Base-by-base conservation (phyloP, 768 basidiomycete genomes). In the Leucocoprinus birnbaumii region DNA sequence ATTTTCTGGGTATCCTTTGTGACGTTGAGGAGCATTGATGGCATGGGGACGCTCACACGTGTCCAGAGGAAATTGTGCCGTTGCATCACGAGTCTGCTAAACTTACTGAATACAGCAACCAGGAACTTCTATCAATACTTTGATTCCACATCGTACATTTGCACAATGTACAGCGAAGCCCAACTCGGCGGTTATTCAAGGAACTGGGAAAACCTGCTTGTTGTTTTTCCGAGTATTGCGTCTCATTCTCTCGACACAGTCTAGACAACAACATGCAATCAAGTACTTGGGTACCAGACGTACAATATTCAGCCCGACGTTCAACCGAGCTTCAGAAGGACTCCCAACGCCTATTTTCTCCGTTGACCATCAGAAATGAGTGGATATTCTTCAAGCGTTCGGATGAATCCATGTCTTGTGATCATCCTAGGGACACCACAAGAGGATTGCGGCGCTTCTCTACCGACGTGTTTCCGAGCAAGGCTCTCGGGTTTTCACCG, bases 401-500 rank as follows among this genome's bases (percentile, higher is more conserved):
- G 63, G 63, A 63, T 66, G 67, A 68, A 66, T 59, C 42, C 58
- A 49, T 46, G 58, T 62, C 69, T 64, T 67, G 66, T 70, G 68
- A 68, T 63, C 62, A 57, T 56, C 50, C 35, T 45, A 48, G 42
- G 48, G 45, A 53, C 38, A 24, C 49, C 42, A 48, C 34, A 42
- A 41, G 22, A 27, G 34, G 31, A 50, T 40, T 55, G 52, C 47
- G 44, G 41, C 38, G 31, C 31, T 54, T 51, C 56, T 59, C 50
- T 57, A 48, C 69, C 66, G 69, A 70, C 58, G 61, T 63, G 58
- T 65, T 64, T 66, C 66, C 66, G 65, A 13, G 9, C 47, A 19
- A 19, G n/a, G 22, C 41, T 58, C 50, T 69, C 71, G 70, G 69
- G 62, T 61, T 66, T 72, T 71, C 62, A 51, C 73, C 73, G 73